These are phyloP conservation scores for Dorcoceras hygrometricum DNA, from an alignment of 257 asterid genomes.

Conservation along the genomic window DNA sequence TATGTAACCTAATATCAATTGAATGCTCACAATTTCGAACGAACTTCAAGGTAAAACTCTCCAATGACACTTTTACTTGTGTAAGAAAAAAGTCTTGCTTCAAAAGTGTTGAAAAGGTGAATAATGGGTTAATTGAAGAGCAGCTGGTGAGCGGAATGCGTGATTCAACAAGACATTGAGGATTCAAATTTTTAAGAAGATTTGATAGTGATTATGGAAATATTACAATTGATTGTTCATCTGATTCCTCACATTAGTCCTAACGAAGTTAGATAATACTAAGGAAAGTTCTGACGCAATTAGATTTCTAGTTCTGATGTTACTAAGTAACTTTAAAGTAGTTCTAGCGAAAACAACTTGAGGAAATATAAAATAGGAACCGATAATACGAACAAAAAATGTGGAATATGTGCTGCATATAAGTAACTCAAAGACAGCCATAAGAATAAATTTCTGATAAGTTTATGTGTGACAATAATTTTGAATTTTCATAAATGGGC, in stretches of 20 bases:
- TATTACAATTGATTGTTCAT: no score
- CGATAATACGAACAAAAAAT: background rate
- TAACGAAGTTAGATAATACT: background rate
- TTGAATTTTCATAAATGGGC: slow-evolving; percentile 12
- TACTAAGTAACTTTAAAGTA: background rate
- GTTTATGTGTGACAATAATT: background rate
- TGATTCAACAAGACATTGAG: no score
- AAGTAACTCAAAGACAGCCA: slow-evolving; percentile 4
- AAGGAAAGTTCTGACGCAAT: background rate
- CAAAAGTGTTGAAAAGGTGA: background rate
- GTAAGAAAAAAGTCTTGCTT: background rate
- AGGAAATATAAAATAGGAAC: background rate
- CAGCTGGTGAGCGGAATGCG: no score
- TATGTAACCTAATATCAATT: background rate
- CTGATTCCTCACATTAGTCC: no score
- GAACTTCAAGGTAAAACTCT: background rate
- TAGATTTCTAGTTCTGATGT: background rate
- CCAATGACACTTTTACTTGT: slow-evolving; percentile 9
- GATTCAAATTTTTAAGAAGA: no score
- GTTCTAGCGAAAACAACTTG: background rate
- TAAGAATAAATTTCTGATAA: background rate
- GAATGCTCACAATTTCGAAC: background rate
- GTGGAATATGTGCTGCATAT: background rate
- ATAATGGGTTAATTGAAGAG: no score
- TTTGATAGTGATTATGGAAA: no score